phyloP scores from a whole-genome alignment of 352 stramenopile species.

The Globisporangium okanoganense region DNA sequence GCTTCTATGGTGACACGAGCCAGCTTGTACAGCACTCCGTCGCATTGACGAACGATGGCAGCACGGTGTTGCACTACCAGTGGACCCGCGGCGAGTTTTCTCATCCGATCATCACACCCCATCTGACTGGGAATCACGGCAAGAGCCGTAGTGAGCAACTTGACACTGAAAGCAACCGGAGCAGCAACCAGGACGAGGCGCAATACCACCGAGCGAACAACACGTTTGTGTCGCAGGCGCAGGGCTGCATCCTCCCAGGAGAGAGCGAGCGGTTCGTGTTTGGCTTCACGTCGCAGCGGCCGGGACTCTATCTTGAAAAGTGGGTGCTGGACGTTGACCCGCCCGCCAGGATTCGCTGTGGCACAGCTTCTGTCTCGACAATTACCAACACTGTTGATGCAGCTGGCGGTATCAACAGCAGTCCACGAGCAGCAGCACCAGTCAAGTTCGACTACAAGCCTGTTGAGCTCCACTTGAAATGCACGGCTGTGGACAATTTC shows the following conservation, averaged over 20 bases:
- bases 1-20: slow-evolving; percentile 36
- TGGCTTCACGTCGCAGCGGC: slow-evolving; percentile 40
- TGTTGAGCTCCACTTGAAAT: slow-evolving; percentile 40
- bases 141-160: background rate
- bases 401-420: background rate
- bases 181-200: slow-evolving; percentile 14
- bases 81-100: slow-evolving; percentile 44
- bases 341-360: slow-evolving; percentile 14
- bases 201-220: slow-evolving; percentile 7
- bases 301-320: slow-evolving; percentile 63
- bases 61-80: slow-evolving; percentile 48
- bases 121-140: slow-evolving; percentile 13
- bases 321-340: slow-evolving; percentile 69
- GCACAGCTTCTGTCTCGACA: background rate
- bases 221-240: slow-evolving; percentile 41
- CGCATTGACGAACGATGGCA: slow-evolving; percentile 45
- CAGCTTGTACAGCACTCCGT: slow-evolving; percentile 41
- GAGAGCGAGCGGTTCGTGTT: slow-evolving; percentile 55
- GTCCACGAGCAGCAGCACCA: background rate
- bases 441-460: background rate
- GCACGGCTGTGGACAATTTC: slow-evolving; percentile 64
- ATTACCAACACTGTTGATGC: background rate
- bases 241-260: slow-evolving; percentile 50
- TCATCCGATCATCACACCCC: slow-evolving; percentile 18
- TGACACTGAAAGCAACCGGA: background rate